Conservation (phyloP, 2,329 filamentous ascomycete genomes). For the Trichoderma citrinoviride region DNA sequence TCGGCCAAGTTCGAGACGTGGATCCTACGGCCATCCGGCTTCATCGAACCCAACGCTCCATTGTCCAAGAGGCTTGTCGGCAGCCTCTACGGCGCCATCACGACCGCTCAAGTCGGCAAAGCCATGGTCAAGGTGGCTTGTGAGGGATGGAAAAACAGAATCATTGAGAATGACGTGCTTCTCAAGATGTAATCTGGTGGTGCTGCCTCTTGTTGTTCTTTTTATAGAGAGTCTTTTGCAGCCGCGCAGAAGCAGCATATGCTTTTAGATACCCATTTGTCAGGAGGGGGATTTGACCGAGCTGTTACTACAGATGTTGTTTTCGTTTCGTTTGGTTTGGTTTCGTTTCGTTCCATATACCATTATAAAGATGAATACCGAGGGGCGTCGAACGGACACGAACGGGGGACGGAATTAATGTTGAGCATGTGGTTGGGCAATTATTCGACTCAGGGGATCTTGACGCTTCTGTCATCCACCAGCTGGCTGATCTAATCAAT, state of each 20-base stretch:
- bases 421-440: too few relatives aligned
- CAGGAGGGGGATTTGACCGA: neutral
- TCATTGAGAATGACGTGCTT: conserved; percentile 37
- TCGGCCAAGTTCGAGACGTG: conserved; percentile 36
- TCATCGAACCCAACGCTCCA: conserved; percentile 30
- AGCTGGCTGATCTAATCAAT: too few relatives aligned
- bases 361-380: too few relatives aligned
- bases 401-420: too few relatives aligned
- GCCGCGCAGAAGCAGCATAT: conserved; percentile 11
- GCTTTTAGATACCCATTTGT: conserved; percentile 19
- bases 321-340: neutral
- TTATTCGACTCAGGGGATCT: too few relatives aligned
- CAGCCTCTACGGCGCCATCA: conserved; percentile 34
- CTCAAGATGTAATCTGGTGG: conserved; percentile 31
- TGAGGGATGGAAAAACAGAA: conserved; percentile 37
- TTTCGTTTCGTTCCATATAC: neutral
- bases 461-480: too few relatives aligned
- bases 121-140: conserved; percentile 38
- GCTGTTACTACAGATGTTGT: neutral
- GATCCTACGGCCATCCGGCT: conserved; percentile 37
- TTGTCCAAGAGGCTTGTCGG: conserved; percentile 31
- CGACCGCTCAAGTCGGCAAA: conserved; percentile 36
- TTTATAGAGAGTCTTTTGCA: neutral
- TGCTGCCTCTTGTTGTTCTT: neutral
- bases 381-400: too few relatives aligned